phyloP scores from a whole-genome alignment of 306 rosid species.

The Cicer arietinum region DNA sequence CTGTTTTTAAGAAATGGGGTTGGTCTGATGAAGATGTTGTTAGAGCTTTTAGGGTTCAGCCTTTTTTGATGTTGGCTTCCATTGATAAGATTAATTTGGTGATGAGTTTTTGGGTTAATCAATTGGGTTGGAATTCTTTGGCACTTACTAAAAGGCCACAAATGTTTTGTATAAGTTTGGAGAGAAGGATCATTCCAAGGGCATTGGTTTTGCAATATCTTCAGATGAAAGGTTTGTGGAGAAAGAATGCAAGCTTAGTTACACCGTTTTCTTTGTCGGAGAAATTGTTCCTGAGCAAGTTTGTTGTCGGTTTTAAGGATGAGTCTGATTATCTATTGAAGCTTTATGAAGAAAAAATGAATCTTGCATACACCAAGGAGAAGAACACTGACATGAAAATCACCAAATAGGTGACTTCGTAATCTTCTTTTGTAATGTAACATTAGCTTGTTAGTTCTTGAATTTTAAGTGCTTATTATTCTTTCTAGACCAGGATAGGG shows the following conservation, averaged over 20 bases:
- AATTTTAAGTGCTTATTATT: not conserved
- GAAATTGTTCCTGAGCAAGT: slow-evolving; percentile 39
- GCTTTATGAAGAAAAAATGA: slow-evolving; percentile 36
- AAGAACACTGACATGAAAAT: not conserved
- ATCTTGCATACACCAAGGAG: not conserved
- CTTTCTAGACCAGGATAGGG: not conserved
- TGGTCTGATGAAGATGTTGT: slow-evolving; percentile 58
- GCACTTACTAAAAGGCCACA: slow-evolving; percentile 6
- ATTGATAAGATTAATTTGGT: slow-evolving; percentile 49
- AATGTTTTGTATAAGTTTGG: not conserved
- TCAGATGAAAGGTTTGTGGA: slow-evolving; percentile 50
- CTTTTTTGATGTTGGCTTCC: slow-evolving; percentile 46
- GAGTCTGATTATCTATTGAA: slow-evolving; percentile 33
- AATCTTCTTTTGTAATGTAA: not conserved
- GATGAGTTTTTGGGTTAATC: slow-evolving; percentile 54
- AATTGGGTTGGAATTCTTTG: slow-evolving; percentile 49
- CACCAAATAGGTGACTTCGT: not conserved
- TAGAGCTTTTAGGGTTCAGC: slow-evolving; percentile 45
- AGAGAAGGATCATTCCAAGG: slow-evolving; percentile 58
- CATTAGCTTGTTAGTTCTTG: not conserved
- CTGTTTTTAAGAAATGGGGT: slow-evolving; percentile 60
- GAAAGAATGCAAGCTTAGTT: slow-evolving; percentile 31
- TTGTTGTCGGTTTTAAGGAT: slow-evolving; percentile 36
- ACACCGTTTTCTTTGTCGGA: slow-evolving; percentile 7
- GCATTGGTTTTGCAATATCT: slow-evolving; percentile 47